Percentiles rank a stretch among this genome's conserved stretches.
These are phyloP conservation scores for Neurospora sp. DNA, from an alignment of 495 filamentous ascomycete species.

Conservation along the genomic window DNA sequence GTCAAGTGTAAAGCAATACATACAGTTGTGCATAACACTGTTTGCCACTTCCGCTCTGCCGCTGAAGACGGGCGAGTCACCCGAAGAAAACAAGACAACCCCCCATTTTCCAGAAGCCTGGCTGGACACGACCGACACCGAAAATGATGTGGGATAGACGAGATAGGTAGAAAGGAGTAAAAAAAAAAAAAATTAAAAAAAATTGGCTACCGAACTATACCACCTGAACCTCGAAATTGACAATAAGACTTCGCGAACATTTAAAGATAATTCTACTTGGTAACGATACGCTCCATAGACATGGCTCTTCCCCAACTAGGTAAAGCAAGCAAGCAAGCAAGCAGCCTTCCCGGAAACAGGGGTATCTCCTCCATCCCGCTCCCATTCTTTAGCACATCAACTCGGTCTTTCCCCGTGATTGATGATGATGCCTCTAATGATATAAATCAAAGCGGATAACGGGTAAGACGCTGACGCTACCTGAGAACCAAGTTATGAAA, in stretches of 20 bases:
- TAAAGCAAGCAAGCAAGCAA: not conserved
- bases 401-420: not conserved
- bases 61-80: not conserved
- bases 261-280: not conserved
- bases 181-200: not conserved
- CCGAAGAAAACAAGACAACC: not conserved
- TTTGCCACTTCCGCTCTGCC: not conserved
- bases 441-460: not conserved
- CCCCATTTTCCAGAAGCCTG: not conserved
- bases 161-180: not conserved
- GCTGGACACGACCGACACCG: not conserved
- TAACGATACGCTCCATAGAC: not conserved
- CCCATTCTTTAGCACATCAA: not conserved
- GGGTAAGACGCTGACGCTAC: not conserved
- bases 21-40: no score
- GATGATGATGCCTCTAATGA: not conserved
- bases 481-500: not conserved
- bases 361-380: not conserved
- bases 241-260: not conserved
- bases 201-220: not conserved
- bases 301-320: not conserved
- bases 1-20: no score
- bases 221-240: not conserved
- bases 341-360: not conserved
- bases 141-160: not conserved